A percentile compares a stretch with the other conserved stretches of the same genome.
Evolutionary conservation across 768 basidiomycete species (phyloP).

Genomic region (Tephrocybe sp.): DNA sequence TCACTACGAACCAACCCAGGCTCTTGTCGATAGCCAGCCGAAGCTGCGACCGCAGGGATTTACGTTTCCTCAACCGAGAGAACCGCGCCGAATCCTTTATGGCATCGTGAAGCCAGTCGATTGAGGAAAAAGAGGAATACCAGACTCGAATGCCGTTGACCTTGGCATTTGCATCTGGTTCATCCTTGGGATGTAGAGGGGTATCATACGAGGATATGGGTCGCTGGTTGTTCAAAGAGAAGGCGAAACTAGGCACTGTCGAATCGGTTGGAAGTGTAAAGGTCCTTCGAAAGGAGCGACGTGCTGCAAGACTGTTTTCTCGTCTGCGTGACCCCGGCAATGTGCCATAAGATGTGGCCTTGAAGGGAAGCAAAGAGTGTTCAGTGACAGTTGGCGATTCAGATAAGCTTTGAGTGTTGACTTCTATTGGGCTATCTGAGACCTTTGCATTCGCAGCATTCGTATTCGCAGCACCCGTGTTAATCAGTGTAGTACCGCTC

Average conservation of each 20-base stretch:
- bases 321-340: constrained; percentile 29
- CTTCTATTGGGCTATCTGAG: constrained; percentile 3
- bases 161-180: constrained; percentile 54
- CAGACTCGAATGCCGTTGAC: constrained; percentile 88
- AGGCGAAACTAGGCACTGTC: constrained; percentile 34
- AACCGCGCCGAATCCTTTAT: constrained; percentile 91
- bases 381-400: constrained; percentile 29
- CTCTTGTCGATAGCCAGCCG: constrained; percentile 69
- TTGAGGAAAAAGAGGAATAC: constrained; percentile 87
- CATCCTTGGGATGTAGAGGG: constrained; percentile 32
- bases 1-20: constrained; percentile 87
- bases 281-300: constrained; percentile 29
- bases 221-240: constrained; percentile 46
- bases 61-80: constrained; percentile 64
- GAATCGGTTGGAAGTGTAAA: constrained; percentile 36
- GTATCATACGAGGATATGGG: constrained; percentile 77
- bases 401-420: constrained; percentile 7
- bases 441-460: too few relatives aligned
- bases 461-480: neutral
- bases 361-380: constrained; percentile 32
- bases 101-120: constrained; percentile 96
- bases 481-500: constrained; percentile 24
- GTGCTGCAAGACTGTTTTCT: constrained; percentile 29
- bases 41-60: constrained; percentile 65
- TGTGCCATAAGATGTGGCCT: constrained; percentile 54